These are phyloP conservation scores for Venturia oleaginea DNA, from an alignment of 2,329 filamentous ascomycete species.

Conservation along the genomic window DNA sequence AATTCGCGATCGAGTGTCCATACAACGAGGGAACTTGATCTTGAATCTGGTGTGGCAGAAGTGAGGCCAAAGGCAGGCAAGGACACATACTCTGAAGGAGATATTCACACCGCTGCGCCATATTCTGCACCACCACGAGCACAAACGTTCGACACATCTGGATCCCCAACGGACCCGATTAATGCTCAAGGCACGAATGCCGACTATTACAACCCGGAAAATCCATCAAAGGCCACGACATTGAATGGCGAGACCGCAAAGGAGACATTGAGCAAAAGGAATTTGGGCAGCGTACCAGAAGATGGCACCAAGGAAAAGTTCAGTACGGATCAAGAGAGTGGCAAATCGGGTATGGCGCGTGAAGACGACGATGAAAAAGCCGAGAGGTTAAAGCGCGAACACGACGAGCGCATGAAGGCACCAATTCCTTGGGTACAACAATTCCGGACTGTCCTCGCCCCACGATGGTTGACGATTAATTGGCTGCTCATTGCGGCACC, in stretches of 20 bases:
- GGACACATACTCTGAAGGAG: neutral
- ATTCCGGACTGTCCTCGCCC: constrained; percentile 12
- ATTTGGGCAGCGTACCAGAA: constrained; percentile 1
- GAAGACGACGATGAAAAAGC: constrained; percentile 2
- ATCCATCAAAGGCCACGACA: neutral
- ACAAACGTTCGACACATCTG: neutral
- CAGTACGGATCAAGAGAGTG: neutral
- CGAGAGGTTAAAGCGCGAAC: constrained; percentile 3
- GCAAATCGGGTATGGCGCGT: neutral
- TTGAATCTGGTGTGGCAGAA: neutral
- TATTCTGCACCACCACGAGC: neutral
- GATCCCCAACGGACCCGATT: neutral
- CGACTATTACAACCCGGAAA: neutral
- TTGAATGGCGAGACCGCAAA: constrained; percentile 2
- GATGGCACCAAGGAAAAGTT: constrained; percentile 6
- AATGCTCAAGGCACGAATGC: neutral
- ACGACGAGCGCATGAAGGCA: constrained; percentile 4
- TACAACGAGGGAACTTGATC: neutral
- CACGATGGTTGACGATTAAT: constrained; percentile 15
- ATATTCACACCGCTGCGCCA: neutral
- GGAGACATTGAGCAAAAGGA: neutral
- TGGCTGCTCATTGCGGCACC: constrained; percentile 14
- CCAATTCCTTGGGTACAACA: constrained; percentile 14
- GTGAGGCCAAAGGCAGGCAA: neutral
- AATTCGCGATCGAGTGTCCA: neutral